Evolutionary conservation across 1,284 basidiomycete genomes (phyloP).

Genomic region (Lentinula novae-zelandiae): DNA sequence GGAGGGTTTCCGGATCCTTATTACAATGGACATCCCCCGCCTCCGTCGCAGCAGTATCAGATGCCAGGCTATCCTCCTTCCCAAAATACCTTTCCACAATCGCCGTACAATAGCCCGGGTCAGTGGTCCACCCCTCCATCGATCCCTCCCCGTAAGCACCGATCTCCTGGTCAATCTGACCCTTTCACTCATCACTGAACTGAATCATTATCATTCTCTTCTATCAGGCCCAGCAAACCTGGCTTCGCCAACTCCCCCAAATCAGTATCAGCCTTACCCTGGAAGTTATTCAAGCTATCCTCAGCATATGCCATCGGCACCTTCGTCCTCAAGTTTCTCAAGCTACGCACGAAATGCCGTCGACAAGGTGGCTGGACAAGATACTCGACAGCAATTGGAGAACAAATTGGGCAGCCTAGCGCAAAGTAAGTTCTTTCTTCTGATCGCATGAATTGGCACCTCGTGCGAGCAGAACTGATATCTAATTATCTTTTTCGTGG

Average conservation of each 20-base stretch:
- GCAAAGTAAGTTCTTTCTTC: constrained; percentile 29
- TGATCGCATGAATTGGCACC: constrained; percentile 6
- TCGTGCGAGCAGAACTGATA: neutral
- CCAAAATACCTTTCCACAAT: neutral
- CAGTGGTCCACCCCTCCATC: constrained; percentile 17
- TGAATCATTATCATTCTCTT: neutral
- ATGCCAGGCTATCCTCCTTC: constrained; percentile 4
- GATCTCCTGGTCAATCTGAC: neutral
- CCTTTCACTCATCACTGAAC: neutral
- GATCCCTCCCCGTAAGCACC: constrained; percentile 32
- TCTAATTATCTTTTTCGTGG: constrained; percentile 6
- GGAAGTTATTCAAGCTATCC: constrained; percentile 5
- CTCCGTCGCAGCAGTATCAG: constrained; percentile 6
- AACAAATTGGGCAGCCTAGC: constrained; percentile 31
- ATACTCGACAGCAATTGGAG: constrained; percentile 39
- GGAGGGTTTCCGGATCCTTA: neutral
- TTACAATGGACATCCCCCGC: neutral
- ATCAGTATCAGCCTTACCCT: neutral
- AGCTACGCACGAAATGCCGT: constrained; percentile 35
- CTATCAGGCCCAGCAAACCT: neutral
- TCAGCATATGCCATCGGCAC: constrained; percentile 3
- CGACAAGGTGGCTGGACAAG: constrained; percentile 41
- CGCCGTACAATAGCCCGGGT: neutral
- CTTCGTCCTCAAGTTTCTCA: constrained; percentile 22
- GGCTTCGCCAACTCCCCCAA: neutral